Percentiles rank a stretch among this genome's conserved stretches.
Evolutionary conservation across 495 filamentous ascomycete genomes (phyloP).

Genomic region (Saxophila tyrrhenica): DNA sequence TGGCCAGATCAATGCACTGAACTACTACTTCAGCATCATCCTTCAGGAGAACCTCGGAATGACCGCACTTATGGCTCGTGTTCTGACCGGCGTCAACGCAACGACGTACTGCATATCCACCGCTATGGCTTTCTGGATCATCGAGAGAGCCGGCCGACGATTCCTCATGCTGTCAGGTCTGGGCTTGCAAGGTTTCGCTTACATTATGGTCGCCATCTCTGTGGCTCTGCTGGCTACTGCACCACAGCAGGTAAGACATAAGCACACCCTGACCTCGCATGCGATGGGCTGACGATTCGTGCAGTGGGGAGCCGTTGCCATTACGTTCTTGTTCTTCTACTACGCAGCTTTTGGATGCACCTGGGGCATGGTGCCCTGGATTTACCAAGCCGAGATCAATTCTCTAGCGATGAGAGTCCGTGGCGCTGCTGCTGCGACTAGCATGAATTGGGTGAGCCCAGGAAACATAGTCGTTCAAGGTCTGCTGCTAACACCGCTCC

Average conservation of each 20-base stretch:
- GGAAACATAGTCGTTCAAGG: too few species aligned
- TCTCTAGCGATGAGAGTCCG: constrained; percentile 31
- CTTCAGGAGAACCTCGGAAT: neutral
- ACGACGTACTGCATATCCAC: constrained; percentile 3
- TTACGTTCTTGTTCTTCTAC: constrained; percentile 31
- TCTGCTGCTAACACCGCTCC: too few species aligned
- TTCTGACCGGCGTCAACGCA: constrained; percentile 6
- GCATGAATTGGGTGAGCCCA: constrained; percentile 35
- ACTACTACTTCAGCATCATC: constrained; percentile 6
- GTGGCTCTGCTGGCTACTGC: constrained; percentile 11
- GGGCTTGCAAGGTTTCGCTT: constrained; percentile 18
- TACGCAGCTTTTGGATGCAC: constrained; percentile 26
- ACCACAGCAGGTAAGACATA: neutral
- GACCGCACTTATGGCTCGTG: neutral
- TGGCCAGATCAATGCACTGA: constrained; percentile 3
- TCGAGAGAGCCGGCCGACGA: neutral
- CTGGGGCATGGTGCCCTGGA: constrained; percentile 31
- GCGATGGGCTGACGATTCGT: neutral
- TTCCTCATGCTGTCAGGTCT: constrained; percentile 9
- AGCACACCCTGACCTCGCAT: neutral
- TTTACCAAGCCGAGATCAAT: constrained; percentile 35
- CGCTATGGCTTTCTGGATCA: constrained; percentile 2
- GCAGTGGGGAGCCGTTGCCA: constrained; percentile 19
- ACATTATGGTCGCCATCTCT: constrained; percentile 25
- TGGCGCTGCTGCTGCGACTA: constrained; percentile 30